A percentile compares a stretch with the other conserved stretches of the same genome.
Evolutionary conservation across 1,139 yeast genomes (phyloP).

Genomic region (Zygosaccharomyces pseudobailii): DNA sequence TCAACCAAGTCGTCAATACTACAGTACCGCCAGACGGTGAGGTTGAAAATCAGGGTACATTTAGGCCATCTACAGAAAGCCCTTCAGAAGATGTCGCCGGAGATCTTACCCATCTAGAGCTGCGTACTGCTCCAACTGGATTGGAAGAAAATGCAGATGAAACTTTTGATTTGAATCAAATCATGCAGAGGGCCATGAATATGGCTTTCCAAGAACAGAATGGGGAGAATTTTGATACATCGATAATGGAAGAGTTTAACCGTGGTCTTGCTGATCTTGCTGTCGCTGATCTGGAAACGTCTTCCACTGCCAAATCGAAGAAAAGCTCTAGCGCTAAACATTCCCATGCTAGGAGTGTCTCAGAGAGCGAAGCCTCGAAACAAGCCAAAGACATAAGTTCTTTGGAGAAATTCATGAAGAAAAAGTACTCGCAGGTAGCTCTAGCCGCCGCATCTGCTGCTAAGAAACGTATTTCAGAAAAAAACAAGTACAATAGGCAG

Average conservation of each 20-base stretch:
- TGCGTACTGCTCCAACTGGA: conserved; percentile 2
- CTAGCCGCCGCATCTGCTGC: conserved; percentile 28
- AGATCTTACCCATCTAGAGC: background rate
- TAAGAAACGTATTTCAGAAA: conserved; percentile 22
- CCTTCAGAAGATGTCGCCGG: background rate
- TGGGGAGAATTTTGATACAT: conserved; percentile 21
- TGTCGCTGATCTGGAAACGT: conserved; percentile 33
- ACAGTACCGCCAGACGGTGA: conserved; percentile 12
- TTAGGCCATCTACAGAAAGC: background rate
- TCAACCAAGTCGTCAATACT: conserved; percentile 32
- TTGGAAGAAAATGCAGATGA: conserved; percentile 30
- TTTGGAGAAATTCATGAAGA: conserved; percentile 19
- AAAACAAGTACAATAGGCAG: conserved; percentile 18
- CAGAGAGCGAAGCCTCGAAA: conserved; percentile 4
- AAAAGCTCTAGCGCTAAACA: conserved; percentile 1
- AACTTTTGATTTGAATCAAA: conserved; percentile 55
- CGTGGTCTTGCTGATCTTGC: conserved; percentile 50
- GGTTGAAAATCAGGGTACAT: background rate
- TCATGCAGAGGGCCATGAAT: conserved; percentile 65
- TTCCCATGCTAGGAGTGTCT: background rate
- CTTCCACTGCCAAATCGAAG: conserved; percentile 7
- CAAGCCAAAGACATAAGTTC: conserved; percentile 14
- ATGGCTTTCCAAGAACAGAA: conserved; percentile 48
- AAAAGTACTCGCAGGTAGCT: conserved; percentile 22
- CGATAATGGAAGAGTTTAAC: conserved; percentile 52